Base-by-base conservation (phyloP, 805 yeast species). In the Tetrapisispora nanseiensis region DNA sequence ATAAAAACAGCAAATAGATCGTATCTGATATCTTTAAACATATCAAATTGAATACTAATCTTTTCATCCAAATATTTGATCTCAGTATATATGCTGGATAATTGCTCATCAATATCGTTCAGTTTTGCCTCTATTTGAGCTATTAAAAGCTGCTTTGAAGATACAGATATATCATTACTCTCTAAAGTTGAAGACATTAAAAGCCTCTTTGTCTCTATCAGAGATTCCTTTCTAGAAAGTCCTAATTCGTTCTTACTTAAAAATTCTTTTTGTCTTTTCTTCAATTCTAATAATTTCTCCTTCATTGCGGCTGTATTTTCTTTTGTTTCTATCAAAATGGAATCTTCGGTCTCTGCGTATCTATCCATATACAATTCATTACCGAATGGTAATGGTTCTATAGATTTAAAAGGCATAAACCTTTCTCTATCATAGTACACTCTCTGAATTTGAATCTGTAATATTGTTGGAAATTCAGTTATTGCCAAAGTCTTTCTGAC, bases 361-460 rank as follows among this genome's bases (percentile, higher is more conserved):
- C 97, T 70, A 63, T 92, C 98, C 74, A 92, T 76, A 58, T 83
- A 89, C 8, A 92, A 62, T 10, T 69, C 75, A 41, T 86, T 84
- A 23, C 78, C 76, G 56, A 87, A 86, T 3, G 89, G 89, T 37
- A 92, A 70, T 8, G 87, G 94, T 44, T 82, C 87, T 33, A 76
- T 72, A 2, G 87, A 80, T 58, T 92, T 92, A 55, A 85, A 85
- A 0, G 95, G 86, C 62, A 80, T 73, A 39, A 80, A 71, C 12
- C 74, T 64, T 42, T 70, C 80, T 35, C 87, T 71, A 56, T 92
- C 96, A 59, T 81, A 92, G 58, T 86, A 85, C 1, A 92, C 97
- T 56, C 98, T 72, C 63, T 89, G 97, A 7, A 92, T 84, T 57
- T 92, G 98, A 38, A 92, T 76, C 59, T 92, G 98, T 38, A 92